Base-by-base conservation (phyloP, 352 stramenopile species). In the Pythium coloratum region DNA sequence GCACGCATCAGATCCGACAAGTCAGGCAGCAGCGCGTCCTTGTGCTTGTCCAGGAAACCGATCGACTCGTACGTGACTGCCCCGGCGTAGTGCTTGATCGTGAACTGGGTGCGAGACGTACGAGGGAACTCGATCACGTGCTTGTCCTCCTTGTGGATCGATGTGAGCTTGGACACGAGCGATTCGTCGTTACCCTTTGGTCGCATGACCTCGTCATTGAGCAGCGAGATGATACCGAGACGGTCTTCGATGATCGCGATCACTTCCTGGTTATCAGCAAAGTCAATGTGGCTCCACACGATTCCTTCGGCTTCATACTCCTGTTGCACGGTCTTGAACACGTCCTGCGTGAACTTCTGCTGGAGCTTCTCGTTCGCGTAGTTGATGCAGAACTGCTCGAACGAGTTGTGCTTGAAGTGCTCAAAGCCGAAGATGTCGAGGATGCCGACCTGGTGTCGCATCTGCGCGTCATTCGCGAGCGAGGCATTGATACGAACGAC, bases 351-450 rank as follows among this genome's bases (percentile, higher is more conserved):
- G 63, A 97, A 97, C 68, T 96, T 95, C 51, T 97, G 91, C 75
- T 97, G 91, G 26, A 97, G 81, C 70, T 97, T 96, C 49, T 97
- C 91, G 75, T 97, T 97, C 24, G 86, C 88, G 62, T 93, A 97
- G 74, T 97, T 97, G 57, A 97, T 97, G 68, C 90, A 97, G 36
- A 97, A 89, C 67, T 98, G 94, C 74, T 98, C 94, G 58, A 98
- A 98, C 30, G 81, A 96, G 72, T 98, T 98, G 61, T 95, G 82
- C 51, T 97, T 86, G 53, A 98, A 98, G 61, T 97, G 92, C 66
- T 98, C 94, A 67, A 98, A 98, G 9, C 94, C 94, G 61, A 97
- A 98, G 54, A 98, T 98, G 71, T 98, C 94, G 30, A 98, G 80
- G 59, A 98, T 93, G 9, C 93, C 92, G 18, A 98, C 79, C 51